These are phyloP conservation scores for Fagopyrum homotropicum DNA, from an alignment of 148 eudicot genomes.

Conservation along the genomic window DNA sequence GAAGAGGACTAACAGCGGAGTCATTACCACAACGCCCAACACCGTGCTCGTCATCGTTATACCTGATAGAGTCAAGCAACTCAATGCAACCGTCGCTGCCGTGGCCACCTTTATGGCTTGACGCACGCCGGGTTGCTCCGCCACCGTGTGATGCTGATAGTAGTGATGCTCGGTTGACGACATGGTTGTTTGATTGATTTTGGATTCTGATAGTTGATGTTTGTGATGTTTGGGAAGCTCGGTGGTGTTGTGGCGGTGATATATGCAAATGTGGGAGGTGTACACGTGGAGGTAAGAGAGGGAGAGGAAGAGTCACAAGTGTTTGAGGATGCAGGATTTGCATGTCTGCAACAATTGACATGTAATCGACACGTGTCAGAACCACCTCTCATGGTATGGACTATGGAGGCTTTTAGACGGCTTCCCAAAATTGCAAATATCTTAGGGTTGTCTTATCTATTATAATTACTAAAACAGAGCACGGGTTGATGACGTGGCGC, in stretches of 20 bases:
- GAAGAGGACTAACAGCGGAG: conserved; percentile 3
- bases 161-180: background rate
- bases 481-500: no score
- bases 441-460: no score
- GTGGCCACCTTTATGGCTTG: conserved; percentile 10
- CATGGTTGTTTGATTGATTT: background rate
- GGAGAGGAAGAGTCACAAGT: background rate
- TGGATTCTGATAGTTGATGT: background rate
- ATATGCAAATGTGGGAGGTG: background rate
- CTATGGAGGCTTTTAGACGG: background rate
- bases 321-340: background rate
- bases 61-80: conserved; percentile 2
- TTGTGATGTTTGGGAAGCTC: background rate
- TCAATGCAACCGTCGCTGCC: background rate
- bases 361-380: background rate
- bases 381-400: background rate
- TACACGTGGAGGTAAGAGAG: conserved; percentile 3
- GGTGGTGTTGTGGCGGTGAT: background rate
- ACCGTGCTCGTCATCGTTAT: conserved; percentile 3
- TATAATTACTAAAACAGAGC: no score
- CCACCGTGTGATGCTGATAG: background rate
- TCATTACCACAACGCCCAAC: background rate
- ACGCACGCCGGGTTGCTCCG: background rate
- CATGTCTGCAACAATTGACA: background rate
- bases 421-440: no score